Conservation (phyloP, 768 basidiomycete genomes). For the Lactarius indigo region DNA sequence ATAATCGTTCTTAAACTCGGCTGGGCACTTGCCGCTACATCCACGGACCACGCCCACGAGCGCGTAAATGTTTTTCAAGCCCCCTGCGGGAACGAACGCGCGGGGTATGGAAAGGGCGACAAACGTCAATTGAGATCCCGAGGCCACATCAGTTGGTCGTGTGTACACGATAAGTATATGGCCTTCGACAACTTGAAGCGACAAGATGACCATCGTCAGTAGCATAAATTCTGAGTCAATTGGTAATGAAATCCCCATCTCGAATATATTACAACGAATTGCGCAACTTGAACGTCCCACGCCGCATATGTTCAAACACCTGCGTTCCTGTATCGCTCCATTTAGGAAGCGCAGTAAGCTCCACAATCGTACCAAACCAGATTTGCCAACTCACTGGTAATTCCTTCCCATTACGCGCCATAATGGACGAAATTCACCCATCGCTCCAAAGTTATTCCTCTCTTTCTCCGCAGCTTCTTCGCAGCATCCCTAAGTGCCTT, state of each 20-base stretch:
- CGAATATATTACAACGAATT: background rate
- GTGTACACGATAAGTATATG: too few relatives aligned
- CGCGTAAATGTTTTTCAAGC: slow-evolving; percentile 69
- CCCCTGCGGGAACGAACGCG: slow-evolving; percentile 62
- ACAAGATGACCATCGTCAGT: background rate
- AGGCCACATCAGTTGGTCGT: background rate
- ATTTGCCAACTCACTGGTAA: background rate
- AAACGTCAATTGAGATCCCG: background rate
- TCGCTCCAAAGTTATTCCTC: background rate
- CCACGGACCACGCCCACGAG: slow-evolving; percentile 66
- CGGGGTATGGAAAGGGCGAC: slow-evolving; percentile 23
- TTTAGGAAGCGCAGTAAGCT: background rate
- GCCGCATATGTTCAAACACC: background rate
- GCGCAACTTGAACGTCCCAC: background rate
- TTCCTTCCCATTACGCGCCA: background rate
- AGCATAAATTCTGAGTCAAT: background rate
- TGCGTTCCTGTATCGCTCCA: background rate
- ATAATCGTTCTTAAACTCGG: slow-evolving; percentile 58
- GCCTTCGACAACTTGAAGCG: too few relatives aligned
- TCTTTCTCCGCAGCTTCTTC: background rate
- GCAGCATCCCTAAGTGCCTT: slow-evolving; percentile 7
- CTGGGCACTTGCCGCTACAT: slow-evolving; percentile 55
- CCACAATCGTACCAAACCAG: background rate
- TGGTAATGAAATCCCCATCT: background rate
- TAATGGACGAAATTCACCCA: slow-evolving; percentile 14